A percentile compares a stretch with the other conserved stretches of the same genome.
Evolutionary conservation across 2,329 filamentous ascomycete species (phyloP).

Genomic region (Pyrenochaeta sp.): DNA sequence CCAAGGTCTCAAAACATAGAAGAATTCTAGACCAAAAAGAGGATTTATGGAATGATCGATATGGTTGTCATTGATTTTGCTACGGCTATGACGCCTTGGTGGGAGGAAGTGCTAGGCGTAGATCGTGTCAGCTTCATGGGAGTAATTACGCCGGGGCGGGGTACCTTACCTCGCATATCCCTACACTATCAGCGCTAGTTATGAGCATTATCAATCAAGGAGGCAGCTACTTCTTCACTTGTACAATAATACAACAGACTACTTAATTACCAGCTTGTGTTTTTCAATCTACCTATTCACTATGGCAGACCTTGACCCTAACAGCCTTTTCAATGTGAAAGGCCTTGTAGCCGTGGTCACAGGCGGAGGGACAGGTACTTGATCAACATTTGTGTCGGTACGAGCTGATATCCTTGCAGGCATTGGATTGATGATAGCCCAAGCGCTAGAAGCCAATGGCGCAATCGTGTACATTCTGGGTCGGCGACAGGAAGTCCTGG

Average conservation of each 20-base stretch:
- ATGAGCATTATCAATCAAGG: not conserved
- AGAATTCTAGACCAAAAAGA: too few relatives aligned
- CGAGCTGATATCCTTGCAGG: conserved; percentile 1
- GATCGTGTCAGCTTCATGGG: not conserved
- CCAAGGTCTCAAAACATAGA: too few relatives aligned
- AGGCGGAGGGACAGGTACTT: conserved; percentile 26
- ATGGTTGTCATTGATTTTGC: too few relatives aligned
- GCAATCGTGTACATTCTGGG: conserved; percentile 32
- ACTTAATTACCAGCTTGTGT: too few relatives aligned
- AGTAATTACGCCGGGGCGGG: conserved; percentile 1
- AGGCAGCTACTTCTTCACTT: not conserved
- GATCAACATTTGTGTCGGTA: too few relatives aligned
- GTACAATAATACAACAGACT: not conserved
- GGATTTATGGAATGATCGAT: too few relatives aligned
- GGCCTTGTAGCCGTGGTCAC: conserved; percentile 30
- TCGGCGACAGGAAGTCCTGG: conserved; percentile 22
- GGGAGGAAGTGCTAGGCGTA: not conserved
- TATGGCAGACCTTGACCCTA: conserved; percentile 20
- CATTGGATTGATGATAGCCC: conserved; percentile 30
- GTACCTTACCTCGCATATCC: conserved; percentile 1
- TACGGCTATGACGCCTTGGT: too few relatives aligned
- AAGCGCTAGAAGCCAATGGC: conserved; percentile 27
- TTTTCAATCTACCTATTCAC: not conserved
- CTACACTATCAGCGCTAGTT: not conserved
- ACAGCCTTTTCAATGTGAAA: conserved; percentile 22